Conservation (phyloP, 2,329 filamentous ascomycete species). For the Ascochyta rabiei region DNA sequence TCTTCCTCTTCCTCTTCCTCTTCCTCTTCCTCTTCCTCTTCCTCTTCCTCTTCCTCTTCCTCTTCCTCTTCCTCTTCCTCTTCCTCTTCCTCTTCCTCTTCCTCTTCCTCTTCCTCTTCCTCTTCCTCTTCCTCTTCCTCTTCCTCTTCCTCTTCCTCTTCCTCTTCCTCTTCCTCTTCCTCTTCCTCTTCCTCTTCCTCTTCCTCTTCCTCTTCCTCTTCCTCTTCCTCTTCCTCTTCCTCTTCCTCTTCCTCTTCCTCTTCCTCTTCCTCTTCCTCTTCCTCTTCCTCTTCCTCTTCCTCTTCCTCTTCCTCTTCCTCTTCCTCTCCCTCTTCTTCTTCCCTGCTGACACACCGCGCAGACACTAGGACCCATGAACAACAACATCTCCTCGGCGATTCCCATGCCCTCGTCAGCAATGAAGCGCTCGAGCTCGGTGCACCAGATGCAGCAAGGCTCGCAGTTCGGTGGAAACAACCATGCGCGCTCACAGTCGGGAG, state of each 20-base stretch:
- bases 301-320: background rate
- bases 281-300: background rate
- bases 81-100: constrained; percentile 1
- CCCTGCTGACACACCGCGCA: constrained; percentile 48
- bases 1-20: background rate
- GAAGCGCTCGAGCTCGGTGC: constrained; percentile 86
- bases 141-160: constrained; percentile 1
- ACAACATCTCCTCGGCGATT: constrained; percentile 71
- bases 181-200: background rate
- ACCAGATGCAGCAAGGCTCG: constrained; percentile 64
- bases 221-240: background rate
- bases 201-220: constrained; percentile 1
- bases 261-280: constrained; percentile 1
- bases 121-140: background rate
- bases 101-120: background rate
- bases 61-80: background rate
- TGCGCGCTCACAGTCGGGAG: constrained; percentile 80
- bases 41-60: background rate
- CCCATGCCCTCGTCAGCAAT: constrained; percentile 91
- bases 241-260: background rate
- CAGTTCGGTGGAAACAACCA: constrained; percentile 68
- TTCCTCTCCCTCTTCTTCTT: too few relatives aligned
- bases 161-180: background rate
- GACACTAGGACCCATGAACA: constrained; percentile 87
- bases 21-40: constrained; percentile 1